These are phyloP conservation scores for Elymus sibiricus DNA, from an alignment of 176 grass and related monocot species.

Conservation along the genomic window DNA sequence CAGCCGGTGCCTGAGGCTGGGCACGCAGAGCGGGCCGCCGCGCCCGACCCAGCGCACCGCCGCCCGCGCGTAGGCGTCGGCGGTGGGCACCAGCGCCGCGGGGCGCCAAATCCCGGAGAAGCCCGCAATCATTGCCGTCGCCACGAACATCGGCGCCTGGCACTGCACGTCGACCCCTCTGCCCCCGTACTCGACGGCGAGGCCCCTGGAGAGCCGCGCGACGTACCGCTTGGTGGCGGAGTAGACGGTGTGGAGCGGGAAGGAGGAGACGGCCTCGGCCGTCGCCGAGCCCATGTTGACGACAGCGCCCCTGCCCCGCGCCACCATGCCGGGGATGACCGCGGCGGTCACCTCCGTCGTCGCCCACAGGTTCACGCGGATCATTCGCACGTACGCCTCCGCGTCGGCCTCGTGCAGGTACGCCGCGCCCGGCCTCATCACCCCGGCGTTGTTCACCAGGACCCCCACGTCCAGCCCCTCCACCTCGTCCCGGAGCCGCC, in stretches of 20 bases:
- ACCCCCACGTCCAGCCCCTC: conserved; percentile 42
- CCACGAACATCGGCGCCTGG: conserved; percentile 15
- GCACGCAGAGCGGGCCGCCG: conserved; percentile 28
- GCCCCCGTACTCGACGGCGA: conserved; percentile 41
- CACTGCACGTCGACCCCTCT: conserved; percentile 50
- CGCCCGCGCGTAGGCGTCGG: conserved; percentile 39
- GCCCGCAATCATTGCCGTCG: conserved; percentile 29
- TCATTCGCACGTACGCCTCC: conserved; percentile 20
- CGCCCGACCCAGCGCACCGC: conserved; percentile 45
- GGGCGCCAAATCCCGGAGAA: not conserved
- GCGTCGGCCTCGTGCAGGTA: conserved; percentile 35
- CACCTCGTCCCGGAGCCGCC: not conserved
- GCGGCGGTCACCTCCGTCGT: conserved; percentile 28
- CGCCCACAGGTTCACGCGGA: conserved; percentile 38
- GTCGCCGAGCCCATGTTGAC: conserved; percentile 43
- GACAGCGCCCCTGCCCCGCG: conserved; percentile 28
- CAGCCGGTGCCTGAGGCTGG: conserved; percentile 38
- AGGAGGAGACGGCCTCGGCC: conserved; percentile 11
- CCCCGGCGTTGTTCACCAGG: conserved; percentile 47
- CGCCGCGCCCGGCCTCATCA: conserved; percentile 17
- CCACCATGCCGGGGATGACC: conserved; percentile 38
- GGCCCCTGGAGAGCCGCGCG: conserved; percentile 27
- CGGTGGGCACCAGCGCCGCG: conserved; percentile 20
- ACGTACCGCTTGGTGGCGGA: conserved; percentile 27
- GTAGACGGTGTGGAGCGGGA: conserved; percentile 43